Evolutionary conservation across 192 early-diverging fungal species (phyloP).

Genomic region (Pecoramyces ruminantium): DNA sequence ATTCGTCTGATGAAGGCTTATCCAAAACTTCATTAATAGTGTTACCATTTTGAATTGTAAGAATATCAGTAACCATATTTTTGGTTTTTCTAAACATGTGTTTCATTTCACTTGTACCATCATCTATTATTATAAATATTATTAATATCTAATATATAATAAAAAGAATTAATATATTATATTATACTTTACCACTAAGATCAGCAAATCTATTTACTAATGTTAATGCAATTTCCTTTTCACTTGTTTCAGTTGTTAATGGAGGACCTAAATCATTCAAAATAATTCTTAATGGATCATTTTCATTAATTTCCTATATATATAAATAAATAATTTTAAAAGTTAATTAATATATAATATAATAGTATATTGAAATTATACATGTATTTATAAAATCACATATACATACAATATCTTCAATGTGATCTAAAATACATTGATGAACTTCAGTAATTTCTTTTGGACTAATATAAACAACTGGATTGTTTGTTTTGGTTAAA

Average conservation of each 20-base stretch:
- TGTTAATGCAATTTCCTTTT: background rate
- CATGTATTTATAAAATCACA: no score
- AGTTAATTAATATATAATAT: no score
- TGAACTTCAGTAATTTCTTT: constrained; percentile 86
- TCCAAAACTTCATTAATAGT: background rate
- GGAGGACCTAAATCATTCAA: constrained; percentile 21
- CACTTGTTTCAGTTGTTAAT: constrained; percentile 4
- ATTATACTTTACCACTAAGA: background rate
- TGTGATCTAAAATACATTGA: constrained; percentile 54
- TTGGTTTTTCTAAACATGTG: background rate
- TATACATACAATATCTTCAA: constrained; percentile 42
- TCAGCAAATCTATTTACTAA: background rate
- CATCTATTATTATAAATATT: background rate
- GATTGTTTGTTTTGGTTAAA: constrained; percentile 56
- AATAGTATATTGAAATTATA: no score
- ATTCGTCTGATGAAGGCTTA: background rate
- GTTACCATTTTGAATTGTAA: background rate
- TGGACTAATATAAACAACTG: constrained; percentile 75
- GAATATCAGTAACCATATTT: background rate
- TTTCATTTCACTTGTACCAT: background rate
- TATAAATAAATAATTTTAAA: no score
- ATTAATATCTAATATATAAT: no score
- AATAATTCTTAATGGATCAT: constrained; percentile 23
- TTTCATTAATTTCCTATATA: constrained; percentile 3
- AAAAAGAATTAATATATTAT: no score